Base-by-base conservation (phyloP, 2,329 filamentous ascomycete species). In the Xylaria sp. region DNA sequence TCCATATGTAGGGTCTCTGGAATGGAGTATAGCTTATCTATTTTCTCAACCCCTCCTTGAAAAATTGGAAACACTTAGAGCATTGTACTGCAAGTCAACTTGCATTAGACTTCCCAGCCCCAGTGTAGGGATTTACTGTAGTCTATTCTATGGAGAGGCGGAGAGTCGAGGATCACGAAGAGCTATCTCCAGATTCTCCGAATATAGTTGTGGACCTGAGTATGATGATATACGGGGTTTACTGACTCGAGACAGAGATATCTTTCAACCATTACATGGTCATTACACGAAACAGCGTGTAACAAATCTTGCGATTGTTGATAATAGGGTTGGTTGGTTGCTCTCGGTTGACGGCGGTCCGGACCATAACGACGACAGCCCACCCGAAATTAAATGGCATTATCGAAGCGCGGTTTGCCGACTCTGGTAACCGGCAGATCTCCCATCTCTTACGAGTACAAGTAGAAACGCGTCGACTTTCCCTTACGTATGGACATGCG, bases 131-230 rank as follows among this genome's bases (percentile, higher is more conserved):
- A 28, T 23, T 9, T 40, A 42, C 33, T 33, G 33, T 33, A 33
- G 36, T 28, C 36, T 42, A 15, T 28, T 26, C 60, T 33, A 44
- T 28, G 60, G 40, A 26, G 23, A 64, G 42, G 17, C 40, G 42
- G 46, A 65, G 58, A 10, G 36, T 42, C 61, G 33, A 33, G 53
- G 15, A 28, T 42, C 56, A 48, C 60, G 26, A 42, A 36, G 48
- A 51, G 26, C 44, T 33, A 59, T 62, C 58, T 63, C 63, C 54
- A 54, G 63, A 59, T 68, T 56, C 58, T 49, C 54, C 33, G 56
- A 53, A 66, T 62, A 40, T 28, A 13, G 40, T 46, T 59, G 44
- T 59, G 54, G 53, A 62, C 40, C 46, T 62, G n/a, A 62, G 31
- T 59, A 17, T 54, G 33, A 33, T 63, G 28, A 59, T 26, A n/a